Evolutionary conservation across 2,329 filamentous ascomycete genomes (phyloP).

Genomic region (Cryphonectria naterciae): DNA sequence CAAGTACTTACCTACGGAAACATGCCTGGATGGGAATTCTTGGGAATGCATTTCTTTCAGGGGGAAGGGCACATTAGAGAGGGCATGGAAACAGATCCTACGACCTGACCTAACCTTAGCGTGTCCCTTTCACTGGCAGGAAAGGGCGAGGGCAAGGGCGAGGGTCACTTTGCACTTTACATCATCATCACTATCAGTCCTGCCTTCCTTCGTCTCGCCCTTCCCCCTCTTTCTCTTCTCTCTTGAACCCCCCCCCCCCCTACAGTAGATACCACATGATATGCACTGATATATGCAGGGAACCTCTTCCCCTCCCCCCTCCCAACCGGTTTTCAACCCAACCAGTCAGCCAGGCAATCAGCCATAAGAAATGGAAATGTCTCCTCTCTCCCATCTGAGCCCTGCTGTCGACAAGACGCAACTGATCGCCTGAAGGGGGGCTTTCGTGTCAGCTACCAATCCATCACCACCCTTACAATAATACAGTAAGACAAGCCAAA

Average conservation of each 20-base stretch:
- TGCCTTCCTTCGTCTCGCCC: too few species aligned
- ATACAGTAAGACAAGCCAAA: neutral
- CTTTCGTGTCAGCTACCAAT: neutral
- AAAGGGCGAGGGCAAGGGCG: neutral
- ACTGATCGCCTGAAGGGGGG: neutral
- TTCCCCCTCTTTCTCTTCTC: too few species aligned
- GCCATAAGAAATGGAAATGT: neutral
- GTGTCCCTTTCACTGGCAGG: too few species aligned
- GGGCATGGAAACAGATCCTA: constrained; percentile 5
- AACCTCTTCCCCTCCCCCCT: too few species aligned
- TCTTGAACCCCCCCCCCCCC: too few species aligned
- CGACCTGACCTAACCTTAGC: neutral
- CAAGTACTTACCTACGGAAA: neutral
- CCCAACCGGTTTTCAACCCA: too few species aligned
- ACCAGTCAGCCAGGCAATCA: neutral
- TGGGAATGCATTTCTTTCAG: neutral
- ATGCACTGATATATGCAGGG: too few species aligned
- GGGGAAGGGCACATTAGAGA: neutral
- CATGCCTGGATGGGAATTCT: neutral
- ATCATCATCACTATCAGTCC: neutral
- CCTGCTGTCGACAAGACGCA: neutral
- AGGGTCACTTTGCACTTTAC: neutral
- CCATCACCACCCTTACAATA: neutral
- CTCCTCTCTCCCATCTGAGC: neutral
- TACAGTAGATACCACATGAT: too few species aligned